Evolutionary conservation across 228 moss, liverwort and hornwort species (phyloP), one percentile per base, ranked within the genome.

Genomic region (Sphagnum fallax): DNA sequence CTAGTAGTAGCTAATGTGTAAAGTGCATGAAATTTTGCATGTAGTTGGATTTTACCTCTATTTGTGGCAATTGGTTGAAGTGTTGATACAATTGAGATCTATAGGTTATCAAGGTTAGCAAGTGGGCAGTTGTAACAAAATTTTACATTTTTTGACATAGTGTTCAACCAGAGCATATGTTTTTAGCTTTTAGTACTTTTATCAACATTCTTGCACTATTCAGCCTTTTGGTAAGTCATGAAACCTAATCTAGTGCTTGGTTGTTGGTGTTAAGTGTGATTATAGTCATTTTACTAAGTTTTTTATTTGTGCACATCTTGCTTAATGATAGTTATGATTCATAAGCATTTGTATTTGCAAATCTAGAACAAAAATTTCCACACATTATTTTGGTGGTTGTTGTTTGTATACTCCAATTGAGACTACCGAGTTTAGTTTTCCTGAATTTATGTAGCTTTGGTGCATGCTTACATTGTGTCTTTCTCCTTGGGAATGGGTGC

Each of bases 401-500:
- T 12, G 53, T 55, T 7, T 55, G 1, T 55, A 55, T 1, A 55
- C 1, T 55, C 12, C 32, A 32, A 32, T 32, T 1, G 32, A 32
- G 32, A 32, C 32, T 32, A 32, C 32, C 1, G 32, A 32, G 1
- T 32, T 32, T 32, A 32, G 32, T 1, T 32, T 32, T 32, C 32
- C 32, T 32, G 32, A 12, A 55, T 55, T 55, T 12, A 8, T 55
- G 12, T 2, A 12, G 53, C 12, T 8, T 9, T 8, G 9, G 8
- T 48, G 13, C 68, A 83, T 79, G 79, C 76, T 1, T 83, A 83
- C 52, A 62, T 77, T 15, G 57, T 80, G 4, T 66, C 77, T 6
- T 83, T 83, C 52, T 70, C 77, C 4, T 77, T 83, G 10, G 83
- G 80, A 6, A 83, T 83, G 77, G 83, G 83, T 68, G 83, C 80